Evolutionary conservation across 2,329 filamentous ascomycete species (phyloP).

Genomic region (Colletotrichum chrysophilum): DNA sequence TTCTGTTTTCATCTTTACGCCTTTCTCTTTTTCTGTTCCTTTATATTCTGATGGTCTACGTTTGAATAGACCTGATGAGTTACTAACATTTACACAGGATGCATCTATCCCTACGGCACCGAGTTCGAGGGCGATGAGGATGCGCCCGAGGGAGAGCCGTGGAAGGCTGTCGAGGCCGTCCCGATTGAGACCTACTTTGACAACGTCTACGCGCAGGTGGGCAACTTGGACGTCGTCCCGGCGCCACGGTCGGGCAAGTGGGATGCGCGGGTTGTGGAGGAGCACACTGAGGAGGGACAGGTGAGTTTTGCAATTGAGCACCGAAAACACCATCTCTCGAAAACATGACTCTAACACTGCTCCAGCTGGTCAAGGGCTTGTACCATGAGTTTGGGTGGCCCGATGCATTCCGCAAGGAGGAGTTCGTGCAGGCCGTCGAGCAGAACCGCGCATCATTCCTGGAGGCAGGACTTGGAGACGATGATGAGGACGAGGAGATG

Average conservation of each 20-base stretch:
- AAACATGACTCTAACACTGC: not conserved
- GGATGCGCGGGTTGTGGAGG: constrained; percentile 15
- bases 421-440: constrained; percentile 14
- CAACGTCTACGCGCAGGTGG: constrained; percentile 9
- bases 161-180: constrained; percentile 2
- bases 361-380: not conserved
- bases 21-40: no score
- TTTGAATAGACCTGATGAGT: no score
- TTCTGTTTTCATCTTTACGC: not conserved
- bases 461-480: constrained; percentile 2
- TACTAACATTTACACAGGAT: not conserved
- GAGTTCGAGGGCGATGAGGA: not conserved
- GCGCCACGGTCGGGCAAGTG: constrained; percentile 15
- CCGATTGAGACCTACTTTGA: constrained; percentile 15
- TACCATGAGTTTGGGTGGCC: constrained; percentile 11
- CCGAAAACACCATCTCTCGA: not conserved
- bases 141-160: constrained; percentile 3
- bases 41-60: not conserved
- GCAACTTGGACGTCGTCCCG: constrained; percentile 15
- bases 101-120: constrained; percentile 18
- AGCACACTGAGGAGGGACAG: constrained; percentile 13
- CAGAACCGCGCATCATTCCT: constrained; percentile 1
- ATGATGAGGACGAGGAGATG: constrained; percentile 19
- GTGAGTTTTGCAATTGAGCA: not conserved
- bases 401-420: constrained; percentile 9